Evolutionary conservation across 108 stramenopile species (phyloP).

Genomic region (Nitzschia palea): DNA sequence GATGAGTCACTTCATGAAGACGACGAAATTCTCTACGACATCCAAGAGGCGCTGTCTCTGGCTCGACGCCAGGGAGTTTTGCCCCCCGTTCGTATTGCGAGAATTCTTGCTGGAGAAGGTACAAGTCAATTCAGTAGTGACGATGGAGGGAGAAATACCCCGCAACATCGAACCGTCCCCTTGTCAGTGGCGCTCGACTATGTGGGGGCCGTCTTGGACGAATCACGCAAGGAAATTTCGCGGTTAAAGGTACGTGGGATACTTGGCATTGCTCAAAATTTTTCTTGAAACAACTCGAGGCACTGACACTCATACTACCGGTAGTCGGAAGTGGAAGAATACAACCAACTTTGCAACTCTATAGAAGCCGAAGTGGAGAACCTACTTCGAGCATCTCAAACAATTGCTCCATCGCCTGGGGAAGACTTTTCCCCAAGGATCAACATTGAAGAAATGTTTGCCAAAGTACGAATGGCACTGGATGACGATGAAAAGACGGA

Average conservation of each 20-base stretch:
- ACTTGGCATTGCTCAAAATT: background rate
- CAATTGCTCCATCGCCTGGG: slow-evolving; percentile 8
- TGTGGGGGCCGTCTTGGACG: slow-evolving; percentile 76
- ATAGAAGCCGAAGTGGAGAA: slow-evolving; percentile 78
- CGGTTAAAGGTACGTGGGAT: slow-evolving; percentile 48
- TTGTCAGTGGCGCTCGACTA: slow-evolving; percentile 83
- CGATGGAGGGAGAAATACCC: background rate
- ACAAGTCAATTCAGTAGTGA: slow-evolving; percentile 63
- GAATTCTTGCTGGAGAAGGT: slow-evolving; percentile 84
- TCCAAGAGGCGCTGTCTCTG: slow-evolving; percentile 76
- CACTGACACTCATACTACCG: background rate
- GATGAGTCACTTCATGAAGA: slow-evolving; percentile 54
- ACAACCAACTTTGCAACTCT: slow-evolving; percentile 70
- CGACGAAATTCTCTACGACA: slow-evolving; percentile 73
- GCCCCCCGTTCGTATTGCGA: slow-evolving; percentile 76
- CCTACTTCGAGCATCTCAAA: slow-evolving; percentile 36
- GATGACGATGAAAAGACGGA: slow-evolving; percentile 26
- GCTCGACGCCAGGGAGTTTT: slow-evolving; percentile 62
- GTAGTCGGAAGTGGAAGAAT: slow-evolving; percentile 66
- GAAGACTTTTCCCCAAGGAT: slow-evolving; percentile 34
- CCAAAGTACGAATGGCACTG: slow-evolving; percentile 44
- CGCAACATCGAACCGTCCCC: slow-evolving; percentile 53
- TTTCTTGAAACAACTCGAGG: background rate
- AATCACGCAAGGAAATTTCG: slow-evolving; percentile 61
- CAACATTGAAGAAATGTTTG: slow-evolving; percentile 76